Base-by-base conservation (phyloP, 495 filamentous ascomycete species). In the Hypoxylon trugodes region DNA sequence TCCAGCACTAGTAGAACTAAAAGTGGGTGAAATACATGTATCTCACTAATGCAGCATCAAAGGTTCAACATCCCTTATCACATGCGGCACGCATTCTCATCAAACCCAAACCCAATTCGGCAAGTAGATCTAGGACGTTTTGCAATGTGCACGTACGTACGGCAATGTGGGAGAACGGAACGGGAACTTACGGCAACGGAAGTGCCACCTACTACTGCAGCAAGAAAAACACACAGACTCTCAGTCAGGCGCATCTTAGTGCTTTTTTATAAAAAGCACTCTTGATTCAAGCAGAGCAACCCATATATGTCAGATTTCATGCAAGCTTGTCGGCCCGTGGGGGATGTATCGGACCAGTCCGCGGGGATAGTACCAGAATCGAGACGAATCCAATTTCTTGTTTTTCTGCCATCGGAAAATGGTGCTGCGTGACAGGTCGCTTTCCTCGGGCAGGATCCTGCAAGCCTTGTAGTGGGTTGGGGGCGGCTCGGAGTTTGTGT, bases 161-260 rank as follows among this genome's bases (percentile, higher is more conserved):
- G 50, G 22, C 18, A 32, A 35, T 59, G 38, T 47, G 61, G 15
- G 28, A 43, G 37, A 51, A 41, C 61, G 54, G 61, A 55, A 65
- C 61, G 54, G 61, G 61, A 65, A 54, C 55, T 54, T 60, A 50
- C 49, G 49, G 55, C 55, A 60, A 51, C 35, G 15, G 49, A 36
- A n/a, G n/a, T n/a, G n/a, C n/a, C n/a, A n/a, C n/a, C n/a, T n/a
- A n/a, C n/a, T n/a, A n/a, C n/a, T n/a, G n/a, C n/a, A n/a, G n/a
- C n/a, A n/a, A n/a, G n/a, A n/a, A n/a, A n/a, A 46, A 56, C 45
- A 49, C 55, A 59, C 28, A 24, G 46, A 46, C 58, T 46, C 32
- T 19, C 22, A n/a, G 8, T 52, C 48, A 21, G 32, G 38, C 32
- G 48, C 40, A 49, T 21, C 7, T 37, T 46, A 42, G 42, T n/a